Percentiles rank a stretch among this genome's conserved stretches.
phyloP scores from a whole-genome alignment of 176 grass and related monocot species.

The sorghum (Sorghum bicolor) region DNA sequence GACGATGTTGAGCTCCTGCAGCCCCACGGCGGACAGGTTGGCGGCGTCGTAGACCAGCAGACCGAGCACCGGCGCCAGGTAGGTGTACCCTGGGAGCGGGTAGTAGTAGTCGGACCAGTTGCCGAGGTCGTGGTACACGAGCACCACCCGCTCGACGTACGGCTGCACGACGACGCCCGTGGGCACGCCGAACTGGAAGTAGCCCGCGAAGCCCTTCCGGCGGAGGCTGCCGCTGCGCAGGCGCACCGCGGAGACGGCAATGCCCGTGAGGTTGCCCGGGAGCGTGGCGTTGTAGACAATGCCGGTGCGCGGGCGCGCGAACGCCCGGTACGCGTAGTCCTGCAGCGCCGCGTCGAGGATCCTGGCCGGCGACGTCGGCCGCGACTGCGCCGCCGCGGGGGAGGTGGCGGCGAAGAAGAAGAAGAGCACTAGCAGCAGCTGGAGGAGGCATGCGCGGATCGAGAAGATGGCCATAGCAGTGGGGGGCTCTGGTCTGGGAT shows the following conservation, averaged over 20 bases:
- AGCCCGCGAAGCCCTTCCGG: conserved; percentile 38
- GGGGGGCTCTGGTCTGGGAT: not conserved
- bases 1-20: conserved; percentile 52
- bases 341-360: conserved; percentile 71
- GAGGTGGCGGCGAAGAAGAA: not conserved
- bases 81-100: conserved; percentile 65
- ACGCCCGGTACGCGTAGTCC: conserved; percentile 61
- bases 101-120: conserved; percentile 53
- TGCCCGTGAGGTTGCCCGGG: conserved; percentile 61
- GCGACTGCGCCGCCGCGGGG: conserved; percentile 14
- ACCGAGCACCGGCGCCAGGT: conserved; percentile 75
- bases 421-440: not conserved
- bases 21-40: conserved; percentile 51
- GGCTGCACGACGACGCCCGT: conserved; percentile 68
- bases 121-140: conserved; percentile 83
- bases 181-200: conserved; percentile 63
- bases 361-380: conserved; percentile 29
- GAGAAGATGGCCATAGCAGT: conserved; percentile 24
- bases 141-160: conserved; percentile 60
- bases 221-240: conserved; percentile 81
- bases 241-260: conserved; percentile 56
- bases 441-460: conserved; percentile 14
- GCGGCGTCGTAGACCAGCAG: conserved; percentile 77
- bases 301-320: conserved; percentile 64
- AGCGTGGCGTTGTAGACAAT: conserved; percentile 52